Conservation (phyloP, 225 moss, liverwort and hornwort species). For the Straminergon stramineum region DNA sequence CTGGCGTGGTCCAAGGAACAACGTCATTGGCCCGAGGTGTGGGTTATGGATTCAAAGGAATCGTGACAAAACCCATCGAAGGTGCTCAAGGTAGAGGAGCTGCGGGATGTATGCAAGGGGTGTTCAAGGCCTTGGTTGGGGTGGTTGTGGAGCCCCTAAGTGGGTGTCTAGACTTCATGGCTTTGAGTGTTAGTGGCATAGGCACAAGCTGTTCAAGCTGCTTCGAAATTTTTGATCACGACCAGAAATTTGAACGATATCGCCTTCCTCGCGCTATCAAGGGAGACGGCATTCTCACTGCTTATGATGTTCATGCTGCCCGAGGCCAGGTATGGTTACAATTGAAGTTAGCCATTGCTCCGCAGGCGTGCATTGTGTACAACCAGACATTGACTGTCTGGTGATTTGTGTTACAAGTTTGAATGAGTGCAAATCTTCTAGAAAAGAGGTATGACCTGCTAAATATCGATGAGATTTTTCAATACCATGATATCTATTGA, state of each 20-base stretch:
- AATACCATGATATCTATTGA: not conserved
- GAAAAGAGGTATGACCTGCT: not conserved
- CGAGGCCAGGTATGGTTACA: slow-evolving; percentile 60
- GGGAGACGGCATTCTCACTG: slow-evolving; percentile 59
- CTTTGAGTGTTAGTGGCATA: slow-evolving; percentile 81
- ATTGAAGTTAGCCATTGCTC: not conserved
- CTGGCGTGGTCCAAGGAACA: slow-evolving; percentile 76
- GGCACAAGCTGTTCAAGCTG: slow-evolving; percentile 75
- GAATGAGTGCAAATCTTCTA: not conserved
- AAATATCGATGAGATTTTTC: not conserved
- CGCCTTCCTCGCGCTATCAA: slow-evolving; percentile 77
- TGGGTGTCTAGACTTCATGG: slow-evolving; percentile 81
- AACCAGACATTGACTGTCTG: not conserved
- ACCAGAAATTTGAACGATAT: slow-evolving; percentile 42
- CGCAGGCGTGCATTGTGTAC: not conserved
- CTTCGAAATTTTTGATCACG: slow-evolving; percentile 69
- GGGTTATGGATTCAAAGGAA: slow-evolving; percentile 74
- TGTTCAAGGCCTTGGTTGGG: slow-evolving; percentile 71
- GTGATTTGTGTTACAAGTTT: not conserved
- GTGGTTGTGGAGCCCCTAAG: slow-evolving; percentile 82
- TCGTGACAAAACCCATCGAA: slow-evolving; percentile 82
- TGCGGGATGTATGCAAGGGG: slow-evolving; percentile 74
- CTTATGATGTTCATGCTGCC: slow-evolving; percentile 48
- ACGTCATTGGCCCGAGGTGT: slow-evolving; percentile 78
- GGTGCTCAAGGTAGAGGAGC: slow-evolving; percentile 62